A percentile compares a stretch with the other conserved stretches of the same genome.
These are phyloP conservation scores for Firmiana major DNA, from an alignment of 345 rosid genomes.

Conservation along the genomic window DNA sequence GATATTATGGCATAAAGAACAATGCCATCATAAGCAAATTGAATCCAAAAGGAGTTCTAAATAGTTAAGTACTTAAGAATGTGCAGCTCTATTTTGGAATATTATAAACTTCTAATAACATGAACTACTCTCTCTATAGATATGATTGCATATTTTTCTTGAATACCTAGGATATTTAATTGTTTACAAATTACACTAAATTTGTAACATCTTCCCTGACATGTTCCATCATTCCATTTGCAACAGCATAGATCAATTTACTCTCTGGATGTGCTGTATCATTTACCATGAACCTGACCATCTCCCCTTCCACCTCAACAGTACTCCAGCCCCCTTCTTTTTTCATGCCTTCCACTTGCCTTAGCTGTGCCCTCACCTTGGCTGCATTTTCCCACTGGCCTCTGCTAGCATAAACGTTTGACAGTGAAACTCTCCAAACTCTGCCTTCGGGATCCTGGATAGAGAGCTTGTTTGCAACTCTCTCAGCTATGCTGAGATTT, in stretches of 20 bases:
- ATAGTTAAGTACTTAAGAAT: not conserved
- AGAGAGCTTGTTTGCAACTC: conserved; percentile 18
- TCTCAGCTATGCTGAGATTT: conserved; percentile 19
- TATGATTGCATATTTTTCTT: not conserved
- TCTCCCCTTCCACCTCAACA: conserved; percentile 24
- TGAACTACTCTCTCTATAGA: not conserved
- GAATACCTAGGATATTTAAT: not conserved
- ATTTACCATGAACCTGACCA: conserved; percentile 27
- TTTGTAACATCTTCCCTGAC: not conserved
- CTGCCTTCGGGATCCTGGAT: conserved; percentile 23
- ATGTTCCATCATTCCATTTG: conserved; percentile 18
- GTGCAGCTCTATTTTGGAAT: not conserved
- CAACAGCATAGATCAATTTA: conserved; percentile 14
- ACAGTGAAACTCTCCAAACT: conserved; percentile 30
- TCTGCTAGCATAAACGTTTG: conserved; percentile 28
- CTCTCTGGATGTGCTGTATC: conserved; percentile 31
- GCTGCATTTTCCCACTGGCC: conserved; percentile 33
- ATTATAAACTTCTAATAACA: not conserved
- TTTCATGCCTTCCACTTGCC: conserved; percentile 4
- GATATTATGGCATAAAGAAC: not conserved
- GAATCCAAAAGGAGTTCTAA: not conserved
- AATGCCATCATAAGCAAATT: not conserved
- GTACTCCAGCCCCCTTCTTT: conserved; percentile 38
- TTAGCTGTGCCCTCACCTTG: conserved; percentile 21
- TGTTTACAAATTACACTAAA: not conserved